These are phyloP conservation scores for Sugiyamaella xylanicola DNA, from an alignment of 1,139 yeast genomes.

Conservation along the genomic window DNA sequence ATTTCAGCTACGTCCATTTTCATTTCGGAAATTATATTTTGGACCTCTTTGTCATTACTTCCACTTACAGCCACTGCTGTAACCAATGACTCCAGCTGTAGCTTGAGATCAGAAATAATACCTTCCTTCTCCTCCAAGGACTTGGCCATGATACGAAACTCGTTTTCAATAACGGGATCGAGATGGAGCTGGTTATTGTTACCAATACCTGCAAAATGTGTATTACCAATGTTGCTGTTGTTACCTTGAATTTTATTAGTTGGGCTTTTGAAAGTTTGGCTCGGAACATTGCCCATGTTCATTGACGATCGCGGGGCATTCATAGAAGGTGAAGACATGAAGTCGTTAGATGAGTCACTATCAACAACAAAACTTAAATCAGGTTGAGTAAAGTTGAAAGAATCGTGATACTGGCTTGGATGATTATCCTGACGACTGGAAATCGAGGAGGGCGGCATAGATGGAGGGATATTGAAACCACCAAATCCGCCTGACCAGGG, in stretches of 20 bases:
- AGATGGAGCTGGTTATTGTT: slow-evolving; percentile 14
- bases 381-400: slow-evolving; percentile 7
- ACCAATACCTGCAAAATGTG: slow-evolving; percentile 10
- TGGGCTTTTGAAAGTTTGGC: slow-evolving; percentile 2
- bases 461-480: slow-evolving; percentile 19
- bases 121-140: slow-evolving; percentile 54
- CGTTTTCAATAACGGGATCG: slow-evolving; percentile 33
- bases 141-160: slow-evolving; percentile 52
- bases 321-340: slow-evolving; percentile 3
- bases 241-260: slow-evolving; percentile 5
- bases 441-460: slow-evolving; percentile 4
- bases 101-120: slow-evolving; percentile 62
- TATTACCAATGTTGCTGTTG: slow-evolving; percentile 1
- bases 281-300: neutral
- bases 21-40: slow-evolving; percentile 22
- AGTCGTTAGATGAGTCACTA: slow-evolving; percentile 6
- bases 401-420: slow-evolving; percentile 14
- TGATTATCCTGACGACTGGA: neutral
- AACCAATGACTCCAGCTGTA: slow-evolving; percentile 63
- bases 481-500: slow-evolving; percentile 24
- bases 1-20: slow-evolving; percentile 66
- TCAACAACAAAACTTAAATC: slow-evolving; percentile 12
- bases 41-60: slow-evolving; percentile 18
- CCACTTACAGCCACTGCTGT: slow-evolving; percentile 50
- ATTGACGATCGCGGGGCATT: neutral